A percentile compares a stretch with the other conserved stretches of the same genome.
phyloP scores from a whole-genome alignment of 176 grass and related monocot genomes.

The Thinopyrum elongatum region DNA sequence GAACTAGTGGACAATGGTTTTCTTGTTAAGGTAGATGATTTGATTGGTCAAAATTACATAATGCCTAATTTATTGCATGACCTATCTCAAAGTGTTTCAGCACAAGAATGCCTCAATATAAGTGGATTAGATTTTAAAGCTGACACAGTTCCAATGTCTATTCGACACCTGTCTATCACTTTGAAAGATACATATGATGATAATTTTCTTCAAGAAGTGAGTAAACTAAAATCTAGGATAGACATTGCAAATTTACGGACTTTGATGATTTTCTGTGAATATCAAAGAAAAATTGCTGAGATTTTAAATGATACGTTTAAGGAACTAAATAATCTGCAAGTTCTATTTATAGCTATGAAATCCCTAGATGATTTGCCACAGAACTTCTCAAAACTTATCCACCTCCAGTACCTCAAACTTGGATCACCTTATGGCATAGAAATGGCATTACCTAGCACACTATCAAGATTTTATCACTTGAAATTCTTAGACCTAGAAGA shows the following conservation, averaged over 20 bases:
- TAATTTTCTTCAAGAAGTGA: background rate
- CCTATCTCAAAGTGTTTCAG: background rate
- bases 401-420: background rate
- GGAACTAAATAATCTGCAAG: background rate
- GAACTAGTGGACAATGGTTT: background rate
- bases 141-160: background rate
- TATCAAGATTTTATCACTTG: background rate
- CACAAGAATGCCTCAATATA: background rate
- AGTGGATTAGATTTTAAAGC: background rate
- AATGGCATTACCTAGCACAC: background rate
- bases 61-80: background rate
- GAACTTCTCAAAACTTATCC: background rate
- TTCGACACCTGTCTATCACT: background rate
- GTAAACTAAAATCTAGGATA: background rate
- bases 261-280: background rate
- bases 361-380: background rate
- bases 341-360: background rate
- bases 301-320: background rate
- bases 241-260: background rate
- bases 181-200: background rate
- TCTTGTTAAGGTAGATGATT: background rate
- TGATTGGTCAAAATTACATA: background rate
- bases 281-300: fast-evolving
- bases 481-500: background rate
- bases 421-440: fast-evolving